Base-by-base conservation (phyloP, 1,284 basidiomycete species). In the Ganoderma resinaceum region DNA sequence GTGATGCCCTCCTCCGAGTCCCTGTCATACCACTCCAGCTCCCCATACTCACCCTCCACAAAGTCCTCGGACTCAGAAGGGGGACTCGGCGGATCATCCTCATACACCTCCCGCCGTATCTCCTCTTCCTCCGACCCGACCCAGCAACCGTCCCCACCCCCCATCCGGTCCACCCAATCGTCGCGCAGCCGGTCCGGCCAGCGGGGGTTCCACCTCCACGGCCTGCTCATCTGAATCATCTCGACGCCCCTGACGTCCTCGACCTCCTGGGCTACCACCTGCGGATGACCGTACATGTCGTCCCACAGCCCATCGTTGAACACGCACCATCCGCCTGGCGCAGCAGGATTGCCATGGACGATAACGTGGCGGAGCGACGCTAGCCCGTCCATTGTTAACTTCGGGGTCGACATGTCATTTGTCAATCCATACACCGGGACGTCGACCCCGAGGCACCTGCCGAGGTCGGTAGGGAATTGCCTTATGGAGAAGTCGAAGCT, bases 61-160 rank as follows among this genome's bases (percentile, higher is more conserved):
- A 9, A 3, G 11, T 53, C 23, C 52, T 31, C 23, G 52, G 26
- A n/a, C n/a, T n/a, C 33, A 7, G 16, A 35, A n/a, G 18, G 33
- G 33, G 55, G 55, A 58, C 9, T 37, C 33, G 46, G 23, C 9
- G n/a, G 23, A 18, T 61, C 40, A 52, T 61, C 60, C 18, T 62
- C 61, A 5, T 33, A 58, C 11, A 37, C 55, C 26, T 52, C 49
- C 55, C 42, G 18, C 23, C 6, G 42, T 23, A n/a, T 57, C 46
- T 55, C 64, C 20, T 62, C 67, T 40, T 57, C 64, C 29, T 38
- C 64, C 1, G 38, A 55, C 14, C 42, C 37, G 18, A 69, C 64
- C 68, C 68, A 68, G 23, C 63, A 65, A 12, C 63, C 67, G 12
- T 38, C 23, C n/a, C 53, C 37, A 12, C 64, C 67, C 35, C 63